These are phyloP conservation scores for Fomitopsis pulvina DNA, from an alignment of 768 basidiomycete genomes.

Conservation along the genomic window DNA sequence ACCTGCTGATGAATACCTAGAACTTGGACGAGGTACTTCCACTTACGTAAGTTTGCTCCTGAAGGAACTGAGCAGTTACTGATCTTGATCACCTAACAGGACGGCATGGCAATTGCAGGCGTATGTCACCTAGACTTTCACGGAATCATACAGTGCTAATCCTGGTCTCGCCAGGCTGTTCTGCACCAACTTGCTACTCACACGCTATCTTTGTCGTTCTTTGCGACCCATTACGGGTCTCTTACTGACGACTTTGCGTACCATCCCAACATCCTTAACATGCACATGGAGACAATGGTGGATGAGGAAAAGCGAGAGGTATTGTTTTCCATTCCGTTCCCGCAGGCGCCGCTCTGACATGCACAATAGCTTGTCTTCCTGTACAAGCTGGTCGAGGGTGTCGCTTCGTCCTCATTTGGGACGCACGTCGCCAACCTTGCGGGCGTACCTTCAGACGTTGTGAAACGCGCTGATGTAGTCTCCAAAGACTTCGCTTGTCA, in stretches of 20 bases:
- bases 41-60: conserved; percentile 58
- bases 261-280: conserved; percentile 87
- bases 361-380: conserved; percentile 77
- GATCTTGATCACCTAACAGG: conserved; percentile 36
- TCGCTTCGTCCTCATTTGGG: conserved; percentile 85
- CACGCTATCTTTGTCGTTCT: conserved; percentile 87
- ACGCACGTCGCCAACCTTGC: conserved; percentile 95
- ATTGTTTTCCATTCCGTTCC: conserved; percentile 1
- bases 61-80: not conserved
- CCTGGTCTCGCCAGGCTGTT: conserved; percentile 55
- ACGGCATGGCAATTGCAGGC: conserved; percentile 98
- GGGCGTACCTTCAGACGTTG: conserved; percentile 80
- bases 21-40: conserved; percentile 92
- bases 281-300: conserved; percentile 94
- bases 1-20: conserved; percentile 30
- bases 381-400: conserved; percentile 87
- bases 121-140: conserved; percentile 31
- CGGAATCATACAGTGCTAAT: not conserved
- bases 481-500: conserved; percentile 83
- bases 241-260: conserved; percentile 91
- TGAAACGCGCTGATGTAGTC: conserved; percentile 81
- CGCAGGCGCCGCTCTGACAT: not conserved
- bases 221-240: conserved; percentile 96
- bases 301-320: conserved; percentile 91
- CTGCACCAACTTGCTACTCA: conserved; percentile 92